Conservation (phyloP, 805 yeast species). For the Saturnispora zaruensis region DNA sequence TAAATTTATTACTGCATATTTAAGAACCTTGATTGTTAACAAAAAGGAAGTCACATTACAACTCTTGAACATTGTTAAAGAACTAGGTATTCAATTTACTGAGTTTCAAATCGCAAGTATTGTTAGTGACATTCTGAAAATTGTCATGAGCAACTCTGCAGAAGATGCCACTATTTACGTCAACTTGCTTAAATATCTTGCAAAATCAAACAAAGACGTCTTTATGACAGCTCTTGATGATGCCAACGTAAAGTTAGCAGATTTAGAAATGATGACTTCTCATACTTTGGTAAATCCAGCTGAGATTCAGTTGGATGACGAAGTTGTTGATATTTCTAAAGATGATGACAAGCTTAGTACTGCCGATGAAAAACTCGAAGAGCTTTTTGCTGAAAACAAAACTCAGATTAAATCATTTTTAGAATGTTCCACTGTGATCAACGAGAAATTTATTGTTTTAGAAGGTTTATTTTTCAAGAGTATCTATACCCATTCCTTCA, state of each 20-base stretch:
- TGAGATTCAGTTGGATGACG: slow-evolving; percentile 20
- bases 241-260: slow-evolving; percentile 31
- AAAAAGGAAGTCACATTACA: slow-evolving; percentile 9
- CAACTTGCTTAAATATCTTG: slow-evolving; percentile 31
- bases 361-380: slow-evolving; percentile 18
- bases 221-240: slow-evolving; percentile 34
- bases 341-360: slow-evolving; percentile 14
- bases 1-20: slow-evolving; percentile 24
- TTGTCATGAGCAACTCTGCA: slow-evolving; percentile 10
- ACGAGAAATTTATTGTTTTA: slow-evolving; percentile 35
- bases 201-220: slow-evolving; percentile 30
- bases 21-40: slow-evolving; percentile 20
- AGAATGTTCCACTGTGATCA: slow-evolving; percentile 21
- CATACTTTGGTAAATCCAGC: slow-evolving; percentile 38
- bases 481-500: slow-evolving; percentile 21
- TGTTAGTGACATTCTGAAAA: slow-evolving; percentile 17
- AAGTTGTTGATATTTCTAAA: slow-evolving; percentile 23
- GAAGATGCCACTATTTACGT: slow-evolving; percentile 22
- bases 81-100: slow-evolving; percentile 13
- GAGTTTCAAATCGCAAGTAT: slow-evolving; percentile 20
- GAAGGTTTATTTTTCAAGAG: slow-evolving; percentile 38
- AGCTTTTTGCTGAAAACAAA: slow-evolving; percentile 10
- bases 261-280: slow-evolving; percentile 59
- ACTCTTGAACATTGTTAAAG: slow-evolving; percentile 10
- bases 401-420: slow-evolving; percentile 30